Evolutionary conservation across 257 asterid genomes (phyloP), one percentile per base, ranked within the genome.

Genomic region (Gentiana dahurica): DNA sequence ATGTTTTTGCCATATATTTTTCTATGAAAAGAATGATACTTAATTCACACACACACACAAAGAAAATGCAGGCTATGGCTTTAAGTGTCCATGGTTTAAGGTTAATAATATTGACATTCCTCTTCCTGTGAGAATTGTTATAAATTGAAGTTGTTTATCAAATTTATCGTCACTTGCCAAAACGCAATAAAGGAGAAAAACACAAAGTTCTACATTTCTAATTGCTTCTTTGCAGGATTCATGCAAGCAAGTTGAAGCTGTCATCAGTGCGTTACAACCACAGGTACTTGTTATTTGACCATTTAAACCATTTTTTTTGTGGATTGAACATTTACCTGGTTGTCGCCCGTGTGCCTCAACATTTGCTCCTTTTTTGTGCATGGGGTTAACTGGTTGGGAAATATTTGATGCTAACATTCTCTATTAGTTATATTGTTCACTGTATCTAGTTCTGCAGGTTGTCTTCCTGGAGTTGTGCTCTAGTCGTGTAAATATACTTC

Each of bases 401-500:
- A 15, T 24, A 39, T 41, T 33, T 45, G 38, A 34, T 34, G 38
- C 54, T 9, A 36, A 9, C 11, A 5, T 36, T 39, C 39, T 36
- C 33, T 57, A 55, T 48, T 66, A 15, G 49, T 11, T 58, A 41
- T 52, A 35, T n/a, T 6, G 51, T 49, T 5, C 54, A 41, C 46
- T 41, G 9, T 41, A 10, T 44, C 58, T 57, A 34, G 53, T 53
- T 39, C 52, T 75, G 54, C 79, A 91, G 98, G 96, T 77, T 54
- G 93, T 91, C 47, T 91, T 79, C 72, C 63, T 87, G 80, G 98
- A 91, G 79, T 69, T 91, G 63, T 91, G 98, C 66, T 64, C 95
- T 35, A 72, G 94, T 60, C 94, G 95, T 11, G 67, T 85, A 57
- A 75, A 88, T 46, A 49, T 85, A 65, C 95, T 91, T 70, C 74